These are phyloP conservation scores for Trichophyton benhamiae DNA, from an alignment of 2,329 filamentous ascomycete genomes.

Conservation along the genomic window DNA sequence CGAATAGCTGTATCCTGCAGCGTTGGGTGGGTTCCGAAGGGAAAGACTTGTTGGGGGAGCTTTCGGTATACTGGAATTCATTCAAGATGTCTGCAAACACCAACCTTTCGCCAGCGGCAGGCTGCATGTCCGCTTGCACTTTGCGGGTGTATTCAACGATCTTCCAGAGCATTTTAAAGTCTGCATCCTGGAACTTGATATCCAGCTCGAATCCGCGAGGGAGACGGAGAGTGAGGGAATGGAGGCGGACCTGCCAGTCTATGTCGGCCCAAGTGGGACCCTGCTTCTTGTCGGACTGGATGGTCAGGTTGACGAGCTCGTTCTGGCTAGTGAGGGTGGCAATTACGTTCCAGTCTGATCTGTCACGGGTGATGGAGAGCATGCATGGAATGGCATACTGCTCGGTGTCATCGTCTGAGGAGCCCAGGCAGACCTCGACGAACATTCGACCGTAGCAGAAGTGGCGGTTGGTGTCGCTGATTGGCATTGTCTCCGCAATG, in stretches of 20 bases:
- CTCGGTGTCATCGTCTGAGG: slow-evolving; percentile 56
- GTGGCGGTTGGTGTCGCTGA: slow-evolving; percentile 59
- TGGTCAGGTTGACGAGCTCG: slow-evolving; percentile 59
- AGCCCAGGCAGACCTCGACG: slow-evolving; percentile 62
- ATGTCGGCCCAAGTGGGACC: slow-evolving; percentile 73
- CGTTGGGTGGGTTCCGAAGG: slow-evolving; percentile 59
- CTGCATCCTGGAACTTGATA: slow-evolving; percentile 59
- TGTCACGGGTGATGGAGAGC: slow-evolving; percentile 60
- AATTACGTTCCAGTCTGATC: slow-evolving; percentile 55
- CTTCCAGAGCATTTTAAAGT: slow-evolving; percentile 66
- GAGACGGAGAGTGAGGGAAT: slow-evolving; percentile 55
- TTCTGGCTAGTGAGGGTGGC: slow-evolving; percentile 70
- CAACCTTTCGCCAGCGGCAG: slow-evolving; percentile 55
- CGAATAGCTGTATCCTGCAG: slow-evolving; percentile 65
- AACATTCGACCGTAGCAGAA: slow-evolving; percentile 73
- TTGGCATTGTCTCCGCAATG: slow-evolving; percentile 57
- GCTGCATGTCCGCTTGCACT: slow-evolving; percentile 58
- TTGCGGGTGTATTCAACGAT: slow-evolving; percentile 77
- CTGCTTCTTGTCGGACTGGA: slow-evolving; percentile 55
- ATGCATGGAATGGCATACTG: slow-evolving; percentile 60
- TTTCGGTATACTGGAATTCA: slow-evolving; percentile 71
- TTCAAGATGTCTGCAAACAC: slow-evolving; percentile 58
- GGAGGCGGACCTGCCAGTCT: slow-evolving; percentile 59
- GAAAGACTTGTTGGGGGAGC: slow-evolving; percentile 58
- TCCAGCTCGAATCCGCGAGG: slow-evolving; percentile 64